These are phyloP conservation scores for Daldinia sp. DNA, from an alignment of 2,329 filamentous ascomycete genomes.

Conservation along the genomic window DNA sequence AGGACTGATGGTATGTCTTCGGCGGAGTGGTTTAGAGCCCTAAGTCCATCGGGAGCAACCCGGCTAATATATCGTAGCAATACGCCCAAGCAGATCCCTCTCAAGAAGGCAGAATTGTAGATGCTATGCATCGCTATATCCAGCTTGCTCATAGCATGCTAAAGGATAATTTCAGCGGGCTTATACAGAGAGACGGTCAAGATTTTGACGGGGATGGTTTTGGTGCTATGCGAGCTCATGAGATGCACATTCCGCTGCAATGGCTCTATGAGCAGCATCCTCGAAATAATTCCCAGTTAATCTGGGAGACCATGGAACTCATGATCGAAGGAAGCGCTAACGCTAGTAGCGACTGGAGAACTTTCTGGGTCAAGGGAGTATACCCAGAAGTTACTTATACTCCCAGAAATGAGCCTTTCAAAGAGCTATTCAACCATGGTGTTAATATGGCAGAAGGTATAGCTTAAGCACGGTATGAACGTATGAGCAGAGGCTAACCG, in stretches of 20 bases:
- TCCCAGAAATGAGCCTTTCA: conserved; percentile 47
- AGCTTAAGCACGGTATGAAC: conserved; percentile 8
- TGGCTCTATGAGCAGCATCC: conserved; percentile 55
- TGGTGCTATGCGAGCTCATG: conserved; percentile 55
- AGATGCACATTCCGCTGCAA: conserved; percentile 56
- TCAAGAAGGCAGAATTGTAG: conserved; percentile 58
- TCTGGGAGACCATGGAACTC: conserved; percentile 58
- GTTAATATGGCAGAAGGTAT: conserved; percentile 60
- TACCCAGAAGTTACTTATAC: conserved; percentile 50
- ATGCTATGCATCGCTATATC: conserved; percentile 63
- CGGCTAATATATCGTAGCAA: conserved; percentile 50
- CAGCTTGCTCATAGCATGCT: conserved; percentile 67
- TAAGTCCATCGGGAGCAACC: neutral
- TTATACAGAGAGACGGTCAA: conserved; percentile 59
- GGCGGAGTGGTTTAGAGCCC: neutral
- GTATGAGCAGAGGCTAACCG: neutral
- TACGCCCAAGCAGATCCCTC: conserved; percentile 62
- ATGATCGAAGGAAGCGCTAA: conserved; percentile 60
- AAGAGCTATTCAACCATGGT: conserved; percentile 56
- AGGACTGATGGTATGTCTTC: conserved; percentile 56
- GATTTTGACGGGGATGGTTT: conserved; percentile 55
- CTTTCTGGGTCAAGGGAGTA: conserved; percentile 51
- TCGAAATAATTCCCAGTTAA: conserved; percentile 51
- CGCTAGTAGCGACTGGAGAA: conserved; percentile 53
- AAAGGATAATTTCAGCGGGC: conserved; percentile 63